phyloP scores from a whole-genome alignment of 768 basidiomycete genomes.

The Phanerodontia chrysosporium region DNA sequence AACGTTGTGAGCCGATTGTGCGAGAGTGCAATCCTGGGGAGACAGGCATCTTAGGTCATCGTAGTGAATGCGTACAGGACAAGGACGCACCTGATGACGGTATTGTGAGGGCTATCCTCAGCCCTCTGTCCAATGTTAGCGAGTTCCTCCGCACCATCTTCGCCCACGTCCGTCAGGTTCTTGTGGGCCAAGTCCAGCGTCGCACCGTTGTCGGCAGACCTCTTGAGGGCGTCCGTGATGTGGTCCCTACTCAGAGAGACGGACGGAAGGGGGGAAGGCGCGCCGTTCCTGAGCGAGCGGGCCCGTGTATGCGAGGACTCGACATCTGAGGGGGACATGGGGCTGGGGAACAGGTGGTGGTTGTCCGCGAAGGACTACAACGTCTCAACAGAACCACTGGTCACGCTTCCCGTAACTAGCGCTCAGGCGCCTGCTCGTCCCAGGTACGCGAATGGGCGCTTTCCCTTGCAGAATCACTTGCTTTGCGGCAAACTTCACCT shows the following conservation, averaged over 20 bases:
- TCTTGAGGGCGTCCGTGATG: conserved; percentile 59
- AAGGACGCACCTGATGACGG: conserved; percentile 14
- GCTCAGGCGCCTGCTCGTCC: neutral
- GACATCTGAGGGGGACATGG: conserved; percentile 10
- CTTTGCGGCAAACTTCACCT: neutral
- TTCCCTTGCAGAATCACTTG: neutral
- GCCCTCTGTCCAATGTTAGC: conserved; percentile 47
- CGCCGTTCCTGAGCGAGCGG: conserved; percentile 11
- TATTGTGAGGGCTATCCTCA: conserved; percentile 19
- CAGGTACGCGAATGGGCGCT: neutral
- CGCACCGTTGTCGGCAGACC: conserved; percentile 71
- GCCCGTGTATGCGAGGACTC: conserved; percentile 6
- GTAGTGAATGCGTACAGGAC: too few species aligned
- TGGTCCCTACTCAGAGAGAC: conserved; percentile 50
- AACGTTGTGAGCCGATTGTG: conserved; percentile 79
- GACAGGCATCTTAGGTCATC: too few species aligned
- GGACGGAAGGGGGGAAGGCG: conserved; percentile 26
- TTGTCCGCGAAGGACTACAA: conserved; percentile 6
- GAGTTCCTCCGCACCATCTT: conserved; percentile 74
- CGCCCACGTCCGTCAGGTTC: conserved; percentile 70
- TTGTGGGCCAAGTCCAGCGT: conserved; percentile 85
- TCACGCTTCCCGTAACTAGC: conserved; percentile 4
- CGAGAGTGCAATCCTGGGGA: conserved; percentile 73
- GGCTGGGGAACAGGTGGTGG: neutral
- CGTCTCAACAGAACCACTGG: neutral